Conservation (phyloP, 176 grass and related monocot genomes). For the Elymus sibiricus region DNA sequence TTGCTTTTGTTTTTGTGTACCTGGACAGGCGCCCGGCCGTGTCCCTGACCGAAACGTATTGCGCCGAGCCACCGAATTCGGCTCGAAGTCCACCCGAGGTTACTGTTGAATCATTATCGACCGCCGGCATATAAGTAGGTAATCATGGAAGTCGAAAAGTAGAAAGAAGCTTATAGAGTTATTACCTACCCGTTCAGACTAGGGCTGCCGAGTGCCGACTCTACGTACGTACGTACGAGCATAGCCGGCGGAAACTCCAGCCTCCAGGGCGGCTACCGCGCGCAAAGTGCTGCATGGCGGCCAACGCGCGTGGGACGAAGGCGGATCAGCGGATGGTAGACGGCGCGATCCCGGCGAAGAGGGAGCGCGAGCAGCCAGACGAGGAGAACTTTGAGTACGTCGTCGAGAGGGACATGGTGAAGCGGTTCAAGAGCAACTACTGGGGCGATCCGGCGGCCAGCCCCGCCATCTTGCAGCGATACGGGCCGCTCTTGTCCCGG, state of each 20-base stretch:
- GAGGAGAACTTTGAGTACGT: not conserved
- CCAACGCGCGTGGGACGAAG: not conserved
- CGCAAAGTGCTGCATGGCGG: not conserved
- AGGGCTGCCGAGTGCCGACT: no score
- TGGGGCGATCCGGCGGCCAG: not conserved
- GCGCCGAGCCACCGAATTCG: no score
- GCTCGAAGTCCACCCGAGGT: no score
- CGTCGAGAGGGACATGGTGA: not conserved
- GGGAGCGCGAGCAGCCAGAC: not conserved
- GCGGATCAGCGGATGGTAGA: not conserved
- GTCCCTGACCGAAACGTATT: no score
- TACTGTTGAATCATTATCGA: no score
- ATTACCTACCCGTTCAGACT: no score
- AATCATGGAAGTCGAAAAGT: no score
- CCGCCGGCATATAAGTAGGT: no score
- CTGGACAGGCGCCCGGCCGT: no score
- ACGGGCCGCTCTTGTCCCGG: not conserved
- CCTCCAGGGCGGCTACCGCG: not conserved
- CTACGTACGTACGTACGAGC: not conserved
- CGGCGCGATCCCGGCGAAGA: not conserved
- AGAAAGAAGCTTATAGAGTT: no score
- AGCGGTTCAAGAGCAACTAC: not conserved
- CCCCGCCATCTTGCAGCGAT: not conserved
- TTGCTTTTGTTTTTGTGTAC: no score
- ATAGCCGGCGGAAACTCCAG: not conserved